Evolutionary conservation across 108 stramenopile genomes (phyloP), one percentile per base, ranked within the genome.

Genomic region (Pseudonitzschia delicatissima): DNA sequence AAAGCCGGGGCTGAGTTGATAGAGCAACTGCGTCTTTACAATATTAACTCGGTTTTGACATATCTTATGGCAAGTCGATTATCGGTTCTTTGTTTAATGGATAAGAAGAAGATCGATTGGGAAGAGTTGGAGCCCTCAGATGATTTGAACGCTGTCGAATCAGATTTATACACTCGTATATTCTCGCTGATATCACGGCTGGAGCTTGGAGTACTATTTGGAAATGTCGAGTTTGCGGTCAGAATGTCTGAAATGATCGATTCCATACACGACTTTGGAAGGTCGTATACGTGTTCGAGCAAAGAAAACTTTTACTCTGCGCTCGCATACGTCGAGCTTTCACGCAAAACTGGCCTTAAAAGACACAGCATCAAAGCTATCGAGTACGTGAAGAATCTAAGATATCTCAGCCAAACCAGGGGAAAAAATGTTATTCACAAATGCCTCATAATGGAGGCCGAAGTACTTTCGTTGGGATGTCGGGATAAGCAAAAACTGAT

Each of bases 151-250:
- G 12, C 8, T 8, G 35, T 4, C 36, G 59, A 61, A 23, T 33
- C 57, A 11, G 62, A 68, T 26, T 34, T 36, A 15, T 75, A 62
- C 35, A 50, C 15, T 3, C 17, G 15, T 17, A 27, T 68, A 21
- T 68, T 64, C 17, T 55, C 28, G 12, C 62, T 53, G 15, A 21
- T 64, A 31, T 57, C 60, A 17, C 58, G 74, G n/a, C 62, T 75
- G 23, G 62, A 67, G 39, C 25, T 75, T 5, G 74, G 55, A 5
- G 48, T 75, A 5, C 64, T 36, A 17, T 75, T 58, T 27, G 55
- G 74, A 5, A 68, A 68, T 25, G 21, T 64, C 23, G 62, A 75
- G 6, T 57, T 75, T n/a, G 67, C 74, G 9, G 40, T 52, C 18
- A 25, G 44, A 34, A 63, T 75, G 60, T 49, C 74, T n/a, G 37